Base-by-base conservation (phyloP, 768 basidiomycete species). In the Podaxis sp. region DNA sequence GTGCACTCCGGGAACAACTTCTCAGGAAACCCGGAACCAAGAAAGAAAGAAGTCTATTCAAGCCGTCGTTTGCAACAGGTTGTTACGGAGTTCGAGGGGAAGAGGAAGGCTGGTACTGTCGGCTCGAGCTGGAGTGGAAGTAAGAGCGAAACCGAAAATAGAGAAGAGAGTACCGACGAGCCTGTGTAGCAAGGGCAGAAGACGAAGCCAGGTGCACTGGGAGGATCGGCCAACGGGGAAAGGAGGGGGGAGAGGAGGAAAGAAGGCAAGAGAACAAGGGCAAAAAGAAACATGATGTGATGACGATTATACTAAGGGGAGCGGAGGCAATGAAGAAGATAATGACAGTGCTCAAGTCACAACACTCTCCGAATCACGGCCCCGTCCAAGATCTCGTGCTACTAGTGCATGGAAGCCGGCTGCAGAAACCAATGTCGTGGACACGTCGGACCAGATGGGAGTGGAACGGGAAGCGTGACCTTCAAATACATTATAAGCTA, bases 61-160 rank as follows among this genome's bases (percentile, higher is more conserved):
- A 92, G 90, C 71, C 95, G 93, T 73, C 84, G 94, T 6, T 74
- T 97, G 61, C 91, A 96, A 69, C 81, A 93, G 69, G 89, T 93
- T 7, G 88, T 94, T n/a, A 79, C 84, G 27, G 90, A 91, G 61
- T 91, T 89, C 68, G 80, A 90, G 58, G 88, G 84, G 68, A 85
- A 83, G 69, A 75, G 76, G 61, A 75, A 68, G 62, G 67, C 70
- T 61, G 66, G 64, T 1, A 70, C 74, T 5, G 50, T 68, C 9
- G 65, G 66, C 1, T 54, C 68, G 5, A 66, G 67, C 18, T 36
- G 50, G 16, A 52, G 50, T 13, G 65, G 55, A 40, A 59, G 64
- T 37, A 71, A 76, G 62, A 72, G 70, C 28, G 66, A 59, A 28
- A 60, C 61, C 28, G 69, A 38, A n/a, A 25, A 38, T 50, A 7